Base-by-base conservation (phyloP, 164 flowering plant species). In the Brasenia schreberi region DNA sequence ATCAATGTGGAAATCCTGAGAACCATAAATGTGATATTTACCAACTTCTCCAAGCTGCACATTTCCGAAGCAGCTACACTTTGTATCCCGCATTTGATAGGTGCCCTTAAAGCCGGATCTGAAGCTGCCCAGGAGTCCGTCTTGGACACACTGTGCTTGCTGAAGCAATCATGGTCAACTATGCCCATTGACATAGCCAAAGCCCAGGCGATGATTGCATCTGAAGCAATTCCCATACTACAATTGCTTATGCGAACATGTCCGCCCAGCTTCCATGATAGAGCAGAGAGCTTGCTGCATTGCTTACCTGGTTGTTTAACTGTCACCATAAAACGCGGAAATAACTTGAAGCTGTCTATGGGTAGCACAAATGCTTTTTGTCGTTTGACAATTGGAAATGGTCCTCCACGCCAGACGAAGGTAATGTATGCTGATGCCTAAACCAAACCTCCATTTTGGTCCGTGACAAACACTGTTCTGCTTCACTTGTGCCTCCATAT, bases 281-380 rank as follows among this genome's bases (percentile, higher is more conserved):
- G 88, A 76, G 88, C 89, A 60, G 95, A 88, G 45, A 86, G 86
- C 77, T 73, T 90, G 43, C 72, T 90, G 72, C 87, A 88, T 68
- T 82, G 91, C 76, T 78, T 90, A 61, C 97, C 97, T 9, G 97
- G 97, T 45, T 88, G 95, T 71, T 79, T 90, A 77, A 90, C 95
- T 58, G 95, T 90, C 56, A 84, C 84, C 9, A 81, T 90, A 53
- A 81, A 77, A 66, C 89, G 91, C 64, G 97, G 91, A 23, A 84
- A 84, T 75, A 90, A 90, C 77, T 78, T 90, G 61, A 90, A 84
- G 78, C 92, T 85, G 75, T 69, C 87, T 12, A 80, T 88, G 85
- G 95, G 90, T 69, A 75, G 82, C 73, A 88, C 95, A 64, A 90
- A 88, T 80, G 91, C 95, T 61, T 90, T 88, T 71, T 90, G 92